Base-by-base conservation (phyloP, 2,329 filamentous ascomycete genomes). In the Zymoseptoria pseudotritici region DNA sequence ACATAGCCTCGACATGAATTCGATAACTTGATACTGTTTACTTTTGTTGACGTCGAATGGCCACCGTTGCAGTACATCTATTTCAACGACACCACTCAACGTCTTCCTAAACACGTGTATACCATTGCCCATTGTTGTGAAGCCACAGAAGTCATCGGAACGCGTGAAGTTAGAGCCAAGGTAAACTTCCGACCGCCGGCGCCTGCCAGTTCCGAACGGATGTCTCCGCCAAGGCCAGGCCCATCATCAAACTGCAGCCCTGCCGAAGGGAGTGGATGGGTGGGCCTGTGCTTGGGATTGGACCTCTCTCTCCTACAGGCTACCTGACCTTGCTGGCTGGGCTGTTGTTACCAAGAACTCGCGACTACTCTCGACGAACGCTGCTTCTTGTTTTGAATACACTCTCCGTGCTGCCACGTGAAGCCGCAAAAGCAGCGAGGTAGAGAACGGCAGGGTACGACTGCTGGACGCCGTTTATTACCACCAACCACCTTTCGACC, bases 1-100 rank as follows among this genome's bases (percentile, higher is more conserved):
- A 61, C 59, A 61, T 61, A 61, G 59, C 53, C 36, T 46, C 52
- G 59, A 58, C 59, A 55, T 31, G 58, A 61, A 55, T 51, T 61
- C 52, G 50, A 29, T 9, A 21, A 36, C 26, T 49, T 56, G 29
- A 53, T 59, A 29, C 24, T 21, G 36, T 46, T 46, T n/a, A 17
- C 36, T 42, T 42, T 42, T 42, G 24, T 26, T 26, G 5, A 26
- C 24, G 24, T 26, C 24, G 24, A 26, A 26, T 26, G 24, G 5
- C 24, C 24, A 26, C 24, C 5, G 1, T 26, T 29, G 26, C 26
- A 29, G 1, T 9, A 3, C 13, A 17, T 46, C 13, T 3, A 46
- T n/a, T n/a, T 46, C 7, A 3, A n/a, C 36, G 17, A 46, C 17
- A 46, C 2, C 6, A 7, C 36, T 46, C 4, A n/a, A 17, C 36